Percentiles rank a stretch among this genome's conserved stretches.
Conservation (phyloP, 1,139 yeast genomes). For the Candida tunisiensis region DNA sequence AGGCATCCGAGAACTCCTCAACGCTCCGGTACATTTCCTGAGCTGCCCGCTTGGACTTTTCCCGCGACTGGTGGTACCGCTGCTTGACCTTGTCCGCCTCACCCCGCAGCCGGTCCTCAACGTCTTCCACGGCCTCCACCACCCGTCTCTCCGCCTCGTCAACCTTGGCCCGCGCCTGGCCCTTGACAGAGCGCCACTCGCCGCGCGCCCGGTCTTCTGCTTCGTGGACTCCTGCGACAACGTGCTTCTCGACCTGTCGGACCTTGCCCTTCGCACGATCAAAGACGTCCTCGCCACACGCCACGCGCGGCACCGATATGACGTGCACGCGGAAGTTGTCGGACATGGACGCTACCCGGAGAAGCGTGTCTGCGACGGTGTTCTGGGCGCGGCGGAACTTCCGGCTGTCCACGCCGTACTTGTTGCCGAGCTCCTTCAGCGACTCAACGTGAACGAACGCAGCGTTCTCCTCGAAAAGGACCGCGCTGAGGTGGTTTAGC, state of each 20-base stretch:
- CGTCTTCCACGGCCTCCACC: not conserved
- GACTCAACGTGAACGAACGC: too few relatives aligned
- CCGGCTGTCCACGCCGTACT: too few relatives aligned
- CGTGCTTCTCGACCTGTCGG: not conserved
- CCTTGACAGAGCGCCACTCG: not conserved
- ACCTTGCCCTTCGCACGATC: not conserved
- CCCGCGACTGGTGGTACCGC: not conserved
- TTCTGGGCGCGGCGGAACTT: too few relatives aligned
- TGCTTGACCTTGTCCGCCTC: too few relatives aligned
- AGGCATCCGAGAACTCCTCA: too few relatives aligned
- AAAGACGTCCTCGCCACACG: not conserved
- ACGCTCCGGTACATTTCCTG: too few relatives aligned
- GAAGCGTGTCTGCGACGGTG: too few relatives aligned
- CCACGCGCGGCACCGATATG: not conserved
- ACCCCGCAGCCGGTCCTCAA: not conserved
- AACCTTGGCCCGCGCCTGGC: not conserved
- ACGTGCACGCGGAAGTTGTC: not conserved
- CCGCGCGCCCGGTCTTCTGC: not conserved
- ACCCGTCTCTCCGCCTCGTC: not conserved
- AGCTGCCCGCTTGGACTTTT: not conserved
- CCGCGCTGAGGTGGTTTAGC: not conserved
- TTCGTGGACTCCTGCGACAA: not conserved
- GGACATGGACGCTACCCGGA: too few relatives aligned
- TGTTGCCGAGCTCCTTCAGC: too few relatives aligned
- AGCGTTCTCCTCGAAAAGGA: too few relatives aligned